Evolutionary conservation across 2,329 filamentous ascomycete species (phyloP), one percentile per base, ranked within the genome.

Genomic region (Pestalotiopsis sp.): DNA sequence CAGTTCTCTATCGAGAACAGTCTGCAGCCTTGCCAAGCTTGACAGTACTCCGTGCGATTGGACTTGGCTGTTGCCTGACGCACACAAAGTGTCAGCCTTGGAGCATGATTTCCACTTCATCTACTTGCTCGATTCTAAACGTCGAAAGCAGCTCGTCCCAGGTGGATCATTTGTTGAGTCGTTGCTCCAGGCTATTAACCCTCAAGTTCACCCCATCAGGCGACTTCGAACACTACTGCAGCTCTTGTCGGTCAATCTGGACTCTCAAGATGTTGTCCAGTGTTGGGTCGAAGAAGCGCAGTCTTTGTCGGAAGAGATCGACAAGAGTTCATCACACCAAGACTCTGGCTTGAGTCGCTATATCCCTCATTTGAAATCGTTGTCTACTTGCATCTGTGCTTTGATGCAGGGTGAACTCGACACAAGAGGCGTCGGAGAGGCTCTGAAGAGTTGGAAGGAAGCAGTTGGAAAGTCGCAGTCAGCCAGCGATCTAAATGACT

Each of bases 11-110:
- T 90, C 86, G 7, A 85, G 91, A 45, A 85, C 89, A 0, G 78
- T 92, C 14, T 85, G 85, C 25, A 85, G 86, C 3, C 84, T 92
- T 64, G 83, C 90, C 36, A 90, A 89, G 71, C 82, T 91, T 17
- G 87, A 86, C 68, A 82, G 82, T 66, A 86, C 83, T n/a, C 85
- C 81, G 75, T 82, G 86, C 58, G 87, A 91, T 66, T 87, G 87
- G 84, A 85, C 85, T 1, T 84, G 84, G 67, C 81, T 86, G 58
- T 76, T 90, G 6, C 78, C 83, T 0, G 87, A 85, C 59, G 71
- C 77, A 5, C 87, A 87, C 77, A 87, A 85, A 69, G 85, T 84
- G 9, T 87, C 88, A 2, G 86, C 88, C 1, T 80, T 92, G 20
- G 89, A 92, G 71, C 86, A 91, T 73, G 82, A 90, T 38, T 77